Evolutionary conservation across 2,329 filamentous ascomycete genomes (phyloP).

Genomic region (Aspergillus nomiae): DNA sequence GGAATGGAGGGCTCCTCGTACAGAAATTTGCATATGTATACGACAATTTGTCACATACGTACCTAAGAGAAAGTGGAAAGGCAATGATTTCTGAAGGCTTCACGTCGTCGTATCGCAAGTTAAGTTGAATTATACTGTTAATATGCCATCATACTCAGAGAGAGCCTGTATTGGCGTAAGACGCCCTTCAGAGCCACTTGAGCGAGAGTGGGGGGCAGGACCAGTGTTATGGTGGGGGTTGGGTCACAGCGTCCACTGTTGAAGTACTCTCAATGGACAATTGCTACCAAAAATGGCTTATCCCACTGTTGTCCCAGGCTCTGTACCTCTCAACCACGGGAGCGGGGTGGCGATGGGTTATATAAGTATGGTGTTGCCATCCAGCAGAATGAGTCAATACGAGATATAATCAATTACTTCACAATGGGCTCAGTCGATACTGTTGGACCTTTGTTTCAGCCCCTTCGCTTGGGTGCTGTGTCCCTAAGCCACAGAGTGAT

Average conservation of each 20-base stretch:
- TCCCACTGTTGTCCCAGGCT: background rate
- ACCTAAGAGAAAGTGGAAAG: too few species aligned
- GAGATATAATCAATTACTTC: background rate
- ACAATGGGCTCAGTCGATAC: conserved; percentile 25
- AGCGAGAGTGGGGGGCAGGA: background rate
- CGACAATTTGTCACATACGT: too few species aligned
- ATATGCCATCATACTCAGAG: too few species aligned
- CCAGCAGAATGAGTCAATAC: background rate
- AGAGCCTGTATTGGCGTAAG: background rate
- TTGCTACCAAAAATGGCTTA: background rate
- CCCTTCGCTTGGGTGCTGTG: conserved; percentile 33
- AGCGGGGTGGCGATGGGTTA: background rate
- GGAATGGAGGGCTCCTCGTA: too few species aligned
- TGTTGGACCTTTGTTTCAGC: conserved; percentile 33
- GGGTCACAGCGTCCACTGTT: too few species aligned
- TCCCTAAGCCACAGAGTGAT: conserved; percentile 30
- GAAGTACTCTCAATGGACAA: background rate
- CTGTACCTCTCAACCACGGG: background rate
- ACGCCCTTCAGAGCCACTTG: background rate
- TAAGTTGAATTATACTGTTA: too few species aligned
- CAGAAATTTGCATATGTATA: too few species aligned
- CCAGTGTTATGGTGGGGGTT: background rate
- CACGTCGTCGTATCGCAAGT: too few species aligned
- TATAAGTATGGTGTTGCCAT: background rate
- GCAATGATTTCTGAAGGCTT: too few species aligned